A percentile compares a stretch with the other conserved stretches of the same genome.
Conservation (phyloP, 2,329 filamentous ascomycete genomes). For the Fusarium sp. region DNA sequence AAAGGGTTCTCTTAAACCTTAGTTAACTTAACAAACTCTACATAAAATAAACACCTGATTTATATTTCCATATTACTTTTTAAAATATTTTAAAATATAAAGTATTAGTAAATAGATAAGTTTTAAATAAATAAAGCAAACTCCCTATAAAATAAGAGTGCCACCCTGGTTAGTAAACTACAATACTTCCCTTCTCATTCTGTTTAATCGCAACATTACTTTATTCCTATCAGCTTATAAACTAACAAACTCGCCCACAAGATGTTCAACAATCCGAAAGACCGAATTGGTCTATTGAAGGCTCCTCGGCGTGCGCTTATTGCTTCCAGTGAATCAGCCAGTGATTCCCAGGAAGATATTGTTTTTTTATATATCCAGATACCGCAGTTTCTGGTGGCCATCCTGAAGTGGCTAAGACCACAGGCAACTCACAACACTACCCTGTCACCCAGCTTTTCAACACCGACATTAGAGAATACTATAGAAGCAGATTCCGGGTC, state of each 20-base stretch:
- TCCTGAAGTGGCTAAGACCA: not conserved
- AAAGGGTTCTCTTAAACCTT: no score
- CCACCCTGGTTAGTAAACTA: not conserved
- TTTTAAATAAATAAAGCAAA: no score
- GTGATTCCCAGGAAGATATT: not conserved
- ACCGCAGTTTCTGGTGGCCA: not conserved
- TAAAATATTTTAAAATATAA: no score
- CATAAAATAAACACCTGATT: no score
- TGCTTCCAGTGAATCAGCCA: not conserved
- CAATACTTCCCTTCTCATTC: not conserved
- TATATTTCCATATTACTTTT: no score
- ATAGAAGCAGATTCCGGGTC: not conserved
- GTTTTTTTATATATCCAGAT: not conserved
- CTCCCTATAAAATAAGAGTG: not conserved
- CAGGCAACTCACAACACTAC: not conserved
- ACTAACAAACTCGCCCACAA: not conserved
- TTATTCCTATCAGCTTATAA: not conserved
- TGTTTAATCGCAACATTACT: not conserved
- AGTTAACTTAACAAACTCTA: no score
- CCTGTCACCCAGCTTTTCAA: not conserved
- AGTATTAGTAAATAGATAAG: no score
- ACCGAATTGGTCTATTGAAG: not conserved
- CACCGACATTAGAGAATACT: not conserved
- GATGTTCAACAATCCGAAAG: not conserved
- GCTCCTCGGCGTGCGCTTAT: not conserved